Base-by-base conservation (phyloP, 2,329 filamentous ascomycete species). In the Scorias spongiosa region DNA sequence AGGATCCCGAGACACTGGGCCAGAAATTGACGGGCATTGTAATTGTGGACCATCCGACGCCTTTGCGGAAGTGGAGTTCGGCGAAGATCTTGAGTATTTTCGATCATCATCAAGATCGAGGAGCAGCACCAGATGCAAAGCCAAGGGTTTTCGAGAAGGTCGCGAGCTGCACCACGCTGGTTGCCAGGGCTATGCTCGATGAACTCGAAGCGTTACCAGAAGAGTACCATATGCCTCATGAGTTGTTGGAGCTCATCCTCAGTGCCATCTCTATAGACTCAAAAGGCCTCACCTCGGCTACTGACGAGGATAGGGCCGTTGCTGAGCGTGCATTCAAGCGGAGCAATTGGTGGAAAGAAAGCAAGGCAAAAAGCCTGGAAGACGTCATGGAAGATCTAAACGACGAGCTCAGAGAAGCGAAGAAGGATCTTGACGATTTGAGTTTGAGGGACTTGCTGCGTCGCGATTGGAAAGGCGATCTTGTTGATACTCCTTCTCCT, bases 191-290 rank as follows among this genome's bases (percentile, higher is more conserved):
- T 46, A 66, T 70, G 63, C 62, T 70, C 20, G 58, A 69, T 42
- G 66, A 68, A 49, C 57, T 68, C 2, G 66, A 68, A 48, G 44
- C 54, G 15, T 54, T 69, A 1, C 60, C 63, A 0, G 51, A 65
- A 43, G 66, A 69, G 49, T 70, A 70, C 48, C 66, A 69, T 46
- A 56, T 69, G 57, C 65, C 66, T 5, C 66, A 70, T 46, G 67
- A 69, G 50, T 58, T 70, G 14, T 63, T 70, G n/a, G 66, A 69
- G 49, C 58, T 69, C 2, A 64, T 70, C 42, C 57, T 70, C 39
- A 61, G 61, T 41, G 66, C 67, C 37, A 68, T 70, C 34, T 63
- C 67, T 15, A 68, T 70, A 46, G 67, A 70, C 49, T 66, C 66
- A 1, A 55, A 59, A 17, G 67, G 66, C 15, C 56, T 70, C 2